Evolutionary conservation across 1,139 yeast species (phyloP).

Genomic region (Yamadazyma siamensis): DNA sequence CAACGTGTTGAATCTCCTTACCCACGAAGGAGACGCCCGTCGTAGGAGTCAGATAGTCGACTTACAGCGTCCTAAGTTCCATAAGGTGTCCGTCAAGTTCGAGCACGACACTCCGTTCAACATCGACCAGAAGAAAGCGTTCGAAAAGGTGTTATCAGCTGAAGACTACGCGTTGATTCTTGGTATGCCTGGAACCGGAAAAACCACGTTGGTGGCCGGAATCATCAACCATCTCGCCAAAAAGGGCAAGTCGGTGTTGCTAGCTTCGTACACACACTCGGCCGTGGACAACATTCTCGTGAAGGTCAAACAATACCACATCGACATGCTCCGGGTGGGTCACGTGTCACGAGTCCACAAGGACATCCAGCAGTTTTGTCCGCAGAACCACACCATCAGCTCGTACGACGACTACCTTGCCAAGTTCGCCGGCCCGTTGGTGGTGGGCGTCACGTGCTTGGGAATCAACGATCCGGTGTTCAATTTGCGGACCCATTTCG

Average conservation of each 20-base stretch:
- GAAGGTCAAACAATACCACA: slow-evolving; percentile 50
- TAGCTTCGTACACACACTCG: slow-evolving; percentile 89
- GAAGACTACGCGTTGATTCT: slow-evolving; percentile 75
- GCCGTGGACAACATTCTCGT: slow-evolving; percentile 91
- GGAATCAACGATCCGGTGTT: slow-evolving; percentile 68
- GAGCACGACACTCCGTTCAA: slow-evolving; percentile 36
- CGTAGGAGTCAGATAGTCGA: slow-evolving; percentile 66
- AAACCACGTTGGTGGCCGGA: slow-evolving; percentile 86
- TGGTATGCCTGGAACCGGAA: slow-evolving; percentile 99
- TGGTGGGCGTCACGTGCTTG: slow-evolving; percentile 87
- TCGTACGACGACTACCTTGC: slow-evolving; percentile 42
- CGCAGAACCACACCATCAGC: slow-evolving; percentile 42
- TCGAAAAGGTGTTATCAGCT: slow-evolving; percentile 60
- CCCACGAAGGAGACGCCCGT: slow-evolving; percentile 49
- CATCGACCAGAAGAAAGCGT: slow-evolving; percentile 66
- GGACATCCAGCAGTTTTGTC: slow-evolving; percentile 52
- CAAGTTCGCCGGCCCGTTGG: slow-evolving; percentile 54
- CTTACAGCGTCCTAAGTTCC: slow-evolving; percentile 28
- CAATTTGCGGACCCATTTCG: slow-evolving; percentile 59
- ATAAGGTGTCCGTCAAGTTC: slow-evolving; percentile 1
- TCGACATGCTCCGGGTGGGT: slow-evolving; percentile 62
- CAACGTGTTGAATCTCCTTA: slow-evolving; percentile 67
- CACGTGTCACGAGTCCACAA: slow-evolving; percentile 56
- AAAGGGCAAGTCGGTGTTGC: slow-evolving; percentile 62
- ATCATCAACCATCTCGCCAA: slow-evolving; percentile 59